Evolutionary conservation across 1,139 yeast genomes (phyloP).

Genomic region (Geotrichum europaeum): DNA sequence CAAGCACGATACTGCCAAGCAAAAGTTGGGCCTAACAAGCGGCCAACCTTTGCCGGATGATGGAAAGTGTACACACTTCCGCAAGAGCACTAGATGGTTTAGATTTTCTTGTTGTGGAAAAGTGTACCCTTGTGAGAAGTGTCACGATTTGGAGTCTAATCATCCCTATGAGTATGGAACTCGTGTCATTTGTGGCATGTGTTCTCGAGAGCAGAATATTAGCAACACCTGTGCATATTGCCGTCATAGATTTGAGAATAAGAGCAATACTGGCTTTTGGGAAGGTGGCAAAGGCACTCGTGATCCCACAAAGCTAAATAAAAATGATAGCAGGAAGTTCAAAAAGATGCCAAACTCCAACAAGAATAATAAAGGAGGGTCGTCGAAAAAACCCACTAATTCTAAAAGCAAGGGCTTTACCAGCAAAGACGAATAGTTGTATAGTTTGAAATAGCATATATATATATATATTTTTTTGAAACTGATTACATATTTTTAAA

Average conservation of each 20-base stretch:
- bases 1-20: constrained; percentile 20
- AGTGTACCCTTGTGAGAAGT: constrained; percentile 40
- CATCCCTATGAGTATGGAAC: constrained; percentile 38
- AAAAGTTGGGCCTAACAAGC: constrained; percentile 33
- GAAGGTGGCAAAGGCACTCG: constrained; percentile 44
- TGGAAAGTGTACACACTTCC: constrained; percentile 39
- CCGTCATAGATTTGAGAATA: constrained; percentile 33
- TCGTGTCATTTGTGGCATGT: constrained; percentile 40
- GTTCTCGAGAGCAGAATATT: constrained; percentile 41
- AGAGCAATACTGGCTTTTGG: constrained; percentile 38
- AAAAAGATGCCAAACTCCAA: constrained; percentile 25
- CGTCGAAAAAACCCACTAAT: background rate
- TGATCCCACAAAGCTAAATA: constrained; percentile 36
- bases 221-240: constrained; percentile 35
- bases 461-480: too few relatives aligned
- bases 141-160: constrained; percentile 37
- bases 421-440: background rate
- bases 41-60: constrained; percentile 39
- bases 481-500: background rate
- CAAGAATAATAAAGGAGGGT: background rate
- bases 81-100: constrained; percentile 40
- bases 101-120: constrained; percentile 40
- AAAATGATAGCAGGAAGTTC: constrained; percentile 40
- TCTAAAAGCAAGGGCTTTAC: background rate
- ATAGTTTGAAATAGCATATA: too few relatives aligned